Base-by-base conservation (phyloP, 2,329 filamentous ascomycete species). In the Elsinoe australis region DNA sequence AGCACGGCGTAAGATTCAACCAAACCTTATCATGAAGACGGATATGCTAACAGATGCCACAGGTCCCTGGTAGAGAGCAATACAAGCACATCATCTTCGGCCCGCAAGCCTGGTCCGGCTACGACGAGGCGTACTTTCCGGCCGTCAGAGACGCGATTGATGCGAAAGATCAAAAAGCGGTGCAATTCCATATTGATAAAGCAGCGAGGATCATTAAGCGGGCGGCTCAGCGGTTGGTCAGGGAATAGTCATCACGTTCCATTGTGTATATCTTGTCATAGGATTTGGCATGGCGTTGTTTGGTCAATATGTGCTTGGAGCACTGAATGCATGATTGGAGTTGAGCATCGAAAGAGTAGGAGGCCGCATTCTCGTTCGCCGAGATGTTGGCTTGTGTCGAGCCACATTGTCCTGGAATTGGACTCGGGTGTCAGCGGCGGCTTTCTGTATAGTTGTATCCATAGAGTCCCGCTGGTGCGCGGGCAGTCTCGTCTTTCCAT, bases 51-150 rank as follows among this genome's bases (percentile, higher is more conserved):
- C 35, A 51, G 55, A 47, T 52, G 49, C 54, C 4, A 44, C 49
- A 88, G 84, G 76, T 94, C 3, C 85, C 86, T 31, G 87, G 87
- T 57, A 82, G 90, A 54, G 85, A 85, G 4, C 92, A 96, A 67
- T 98, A 88, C 74, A 95, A 94, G 65, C 92, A 95, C 66, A 76
- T 94, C 60, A 70, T 98, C 49, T 94, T 89, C 62, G 90, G 85
- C 1, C 92, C 92, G 0, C 79, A 87, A 59, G 71, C 79, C 2
- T 89, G 87, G 83, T 82, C 81, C 26, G 79, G 76, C 29, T 77
- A 82, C 55, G 76, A 83, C 24, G 76, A 77, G 49, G 76, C 77
- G 0, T 78, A 78, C 53, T 94, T 94, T 67, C 90, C 90, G 0
- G 83, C 82, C n/a, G 84, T 95, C 49, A 76, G 87, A 49, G 89